Conservation (phyloP, 768 basidiomycete species). For the Pleurotus citrinopileatus region DNA sequence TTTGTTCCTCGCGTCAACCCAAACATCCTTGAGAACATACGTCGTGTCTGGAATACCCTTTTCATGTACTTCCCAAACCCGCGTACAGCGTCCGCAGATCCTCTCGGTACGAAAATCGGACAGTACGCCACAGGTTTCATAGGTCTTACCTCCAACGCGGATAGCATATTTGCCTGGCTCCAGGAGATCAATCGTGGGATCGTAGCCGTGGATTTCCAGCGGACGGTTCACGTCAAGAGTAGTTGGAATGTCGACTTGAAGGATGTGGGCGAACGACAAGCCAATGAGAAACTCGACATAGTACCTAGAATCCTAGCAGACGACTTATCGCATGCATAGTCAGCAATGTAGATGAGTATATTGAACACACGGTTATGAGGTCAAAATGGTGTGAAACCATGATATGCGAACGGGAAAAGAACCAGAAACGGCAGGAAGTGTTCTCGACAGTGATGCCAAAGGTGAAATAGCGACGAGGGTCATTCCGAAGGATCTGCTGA, state of each 20-base stretch:
- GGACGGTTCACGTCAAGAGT: neutral
- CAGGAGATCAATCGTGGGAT: constrained; percentile 8
- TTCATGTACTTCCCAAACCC: constrained; percentile 9
- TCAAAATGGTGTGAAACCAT: constrained; percentile 7
- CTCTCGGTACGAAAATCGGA: constrained; percentile 10
- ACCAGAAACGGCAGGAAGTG: constrained; percentile 7
- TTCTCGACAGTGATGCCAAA: constrained; percentile 11
- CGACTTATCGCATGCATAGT: neutral
- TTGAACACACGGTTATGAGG: neutral
- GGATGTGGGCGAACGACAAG: neutral
- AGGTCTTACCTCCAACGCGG: neutral
- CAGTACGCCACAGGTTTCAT: constrained; percentile 1
- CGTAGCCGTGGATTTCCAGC: constrained; percentile 8
- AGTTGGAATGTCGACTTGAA: neutral
- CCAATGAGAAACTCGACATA: neutral
- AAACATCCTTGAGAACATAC: constrained; percentile 10
- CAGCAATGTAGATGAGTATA: neutral
- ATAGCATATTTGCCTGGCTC: constrained; percentile 6
- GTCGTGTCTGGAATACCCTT: neutral
- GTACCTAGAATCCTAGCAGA: neutral
- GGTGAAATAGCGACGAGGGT: constrained; percentile 6
- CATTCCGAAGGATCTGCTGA: constrained; percentile 11
- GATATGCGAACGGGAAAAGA: constrained; percentile 6
- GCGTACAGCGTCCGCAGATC: constrained; percentile 4
- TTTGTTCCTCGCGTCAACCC: constrained; percentile 5